A percentile compares a stretch with the other conserved stretches of the same genome.
Conservation (phyloP, 768 basidiomycete genomes). For the Hebeloma cylindrosporum region DNA sequence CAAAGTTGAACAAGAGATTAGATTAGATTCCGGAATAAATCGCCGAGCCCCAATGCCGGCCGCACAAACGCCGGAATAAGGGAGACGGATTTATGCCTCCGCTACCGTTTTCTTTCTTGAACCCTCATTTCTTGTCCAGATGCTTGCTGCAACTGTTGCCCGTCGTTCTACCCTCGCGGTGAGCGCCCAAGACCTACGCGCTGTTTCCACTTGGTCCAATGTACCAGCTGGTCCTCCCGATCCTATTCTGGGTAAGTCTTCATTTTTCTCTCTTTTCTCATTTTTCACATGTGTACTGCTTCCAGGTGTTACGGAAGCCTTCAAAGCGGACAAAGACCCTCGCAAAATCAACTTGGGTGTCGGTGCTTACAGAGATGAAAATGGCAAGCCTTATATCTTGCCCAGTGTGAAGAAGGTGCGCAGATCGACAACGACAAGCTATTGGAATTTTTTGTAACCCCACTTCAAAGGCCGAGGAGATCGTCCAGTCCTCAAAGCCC, state of each 20-base stretch:
- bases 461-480: slow-evolving; percentile 66
- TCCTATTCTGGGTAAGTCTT: slow-evolving; percentile 78
- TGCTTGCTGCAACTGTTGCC: slow-evolving; percentile 50
- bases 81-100: slow-evolving; percentile 10
- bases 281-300: slow-evolving; percentile 8
- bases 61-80: slow-evolving; percentile 26
- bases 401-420: slow-evolving; percentile 82
- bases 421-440: not conserved
- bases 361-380: slow-evolving; percentile 91
- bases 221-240: slow-evolving; percentile 91
- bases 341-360: slow-evolving; percentile 98
- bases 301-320: slow-evolving; percentile 87
- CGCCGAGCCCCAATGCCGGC: slow-evolving; percentile 19
- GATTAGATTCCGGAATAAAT: slow-evolving; percentile 26
- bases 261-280: slow-evolving; percentile 6
- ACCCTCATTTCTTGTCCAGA: slow-evolving; percentile 29
- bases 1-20: slow-evolving; percentile 20
- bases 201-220: slow-evolving; percentile 74
- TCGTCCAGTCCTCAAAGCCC: slow-evolving; percentile 58
- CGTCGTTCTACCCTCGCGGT: slow-evolving; percentile 48
- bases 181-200: slow-evolving; percentile 37
- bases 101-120: slow-evolving; percentile 18
- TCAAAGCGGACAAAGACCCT: slow-evolving; percentile 91
- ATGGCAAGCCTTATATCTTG: slow-evolving; percentile 94
- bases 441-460: slow-evolving; percentile 7